Conservation (phyloP, 331 rosid species). For the Malus hybrid region DNA sequence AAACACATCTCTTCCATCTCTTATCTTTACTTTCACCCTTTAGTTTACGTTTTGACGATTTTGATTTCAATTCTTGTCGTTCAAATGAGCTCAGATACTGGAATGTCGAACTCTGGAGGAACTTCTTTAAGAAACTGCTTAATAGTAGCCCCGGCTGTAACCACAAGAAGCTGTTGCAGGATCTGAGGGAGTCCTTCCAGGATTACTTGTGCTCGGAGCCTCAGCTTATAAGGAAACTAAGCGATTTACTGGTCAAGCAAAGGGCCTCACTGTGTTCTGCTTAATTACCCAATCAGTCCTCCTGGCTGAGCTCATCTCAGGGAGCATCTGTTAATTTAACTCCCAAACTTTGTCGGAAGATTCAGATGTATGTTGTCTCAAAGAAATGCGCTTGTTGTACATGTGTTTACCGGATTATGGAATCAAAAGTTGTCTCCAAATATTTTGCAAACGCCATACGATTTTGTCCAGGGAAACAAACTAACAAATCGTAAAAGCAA, state of each 20-base stretch:
- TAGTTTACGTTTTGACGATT: background rate
- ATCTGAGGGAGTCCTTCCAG: slow-evolving; percentile 68
- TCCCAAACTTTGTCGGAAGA: background rate
- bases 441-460: background rate
- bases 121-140: slow-evolving; percentile 69
- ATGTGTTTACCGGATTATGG: background rate
- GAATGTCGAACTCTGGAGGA: slow-evolving; percentile 84
- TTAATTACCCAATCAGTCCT: slow-evolving; percentile 20
- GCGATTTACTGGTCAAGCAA: slow-evolving; percentile 77
- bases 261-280: slow-evolving; percentile 65
- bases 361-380: background rate
- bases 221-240: slow-evolving; percentile 52
- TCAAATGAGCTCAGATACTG: slow-evolving; percentile 61
- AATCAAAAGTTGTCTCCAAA: background rate
- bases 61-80: background rate
- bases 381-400: background rate
- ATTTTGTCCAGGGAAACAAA: background rate
- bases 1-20: background rate
- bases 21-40: slow-evolving; percentile 5
- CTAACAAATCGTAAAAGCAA: background rate
- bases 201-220: slow-evolving; percentile 68
- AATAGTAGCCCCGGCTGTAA: slow-evolving; percentile 44
- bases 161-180: slow-evolving; percentile 43
- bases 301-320: background rate
- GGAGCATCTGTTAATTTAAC: background rate